phyloP scores from a whole-genome alignment of 345 rosid genomes.

The Brassica napus region DNA sequence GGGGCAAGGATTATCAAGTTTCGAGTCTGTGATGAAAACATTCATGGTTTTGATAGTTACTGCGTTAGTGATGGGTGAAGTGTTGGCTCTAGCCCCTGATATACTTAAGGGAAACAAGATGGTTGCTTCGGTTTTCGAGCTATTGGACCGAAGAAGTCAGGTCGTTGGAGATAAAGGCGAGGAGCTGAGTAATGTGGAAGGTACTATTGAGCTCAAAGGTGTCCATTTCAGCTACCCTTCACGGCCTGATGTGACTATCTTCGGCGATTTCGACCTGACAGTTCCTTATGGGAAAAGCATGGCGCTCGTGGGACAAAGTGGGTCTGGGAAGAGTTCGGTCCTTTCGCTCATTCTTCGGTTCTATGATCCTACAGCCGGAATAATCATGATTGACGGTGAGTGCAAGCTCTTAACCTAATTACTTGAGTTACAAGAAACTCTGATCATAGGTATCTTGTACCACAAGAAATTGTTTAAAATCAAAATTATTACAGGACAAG shows the following conservation, averaged over 20 bases:
- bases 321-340: conserved; percentile 92
- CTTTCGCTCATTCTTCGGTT: conserved; percentile 81
- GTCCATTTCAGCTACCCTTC: conserved; percentile 83
- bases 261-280: conserved; percentile 63
- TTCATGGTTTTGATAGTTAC: conserved; percentile 95
- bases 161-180: conserved; percentile 70
- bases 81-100: conserved; percentile 84
- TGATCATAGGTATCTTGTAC: not conserved
- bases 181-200: conserved; percentile 63
- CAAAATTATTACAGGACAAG: conserved; percentile 52
- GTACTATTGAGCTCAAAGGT: conserved; percentile 63
- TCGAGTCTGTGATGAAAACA: conserved; percentile 83
- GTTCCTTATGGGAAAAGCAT: conserved; percentile 72
- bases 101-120: conserved; percentile 89
- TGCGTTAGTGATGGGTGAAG: conserved; percentile 96
- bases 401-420: not conserved
- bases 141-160: conserved; percentile 70
- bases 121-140: conserved; percentile 85
- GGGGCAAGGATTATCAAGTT: conserved; percentile 76
- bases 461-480: not conserved
- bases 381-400: conserved; percentile 78
- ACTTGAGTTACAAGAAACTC: conserved; percentile 7
- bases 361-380: conserved; percentile 78
- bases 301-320: conserved; percentile 95
- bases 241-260: conserved; percentile 73